Evolutionary conservation across 1,139 yeast genomes (phyloP).

Genomic region (Yamadazyma triangularis): DNA sequence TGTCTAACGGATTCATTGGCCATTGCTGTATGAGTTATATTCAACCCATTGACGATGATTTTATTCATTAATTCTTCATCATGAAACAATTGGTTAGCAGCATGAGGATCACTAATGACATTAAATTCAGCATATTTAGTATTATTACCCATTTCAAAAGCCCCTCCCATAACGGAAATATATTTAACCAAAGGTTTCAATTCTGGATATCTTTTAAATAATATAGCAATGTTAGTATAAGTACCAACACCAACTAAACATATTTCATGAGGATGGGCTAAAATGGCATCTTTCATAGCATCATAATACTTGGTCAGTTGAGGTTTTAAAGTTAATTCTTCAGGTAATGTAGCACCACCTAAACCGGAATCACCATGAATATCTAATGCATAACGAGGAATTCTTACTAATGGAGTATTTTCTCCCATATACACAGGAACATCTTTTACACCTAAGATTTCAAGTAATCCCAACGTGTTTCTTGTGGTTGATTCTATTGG

Average conservation of each 20-base stretch:
- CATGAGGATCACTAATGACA: slow-evolving; percentile 70
- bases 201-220: slow-evolving; percentile 52
- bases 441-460: slow-evolving; percentile 45
- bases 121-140: slow-evolving; percentile 75
- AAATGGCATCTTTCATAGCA: slow-evolving; percentile 53
- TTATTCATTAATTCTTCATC: slow-evolving; percentile 44
- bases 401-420: slow-evolving; percentile 48
- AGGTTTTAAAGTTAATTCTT: slow-evolving; percentile 29
- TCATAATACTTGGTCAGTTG: slow-evolving; percentile 40
- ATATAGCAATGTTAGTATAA: slow-evolving; percentile 59
- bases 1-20: slow-evolving; percentile 47
- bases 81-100: slow-evolving; percentile 54
- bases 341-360: slow-evolving; percentile 65
- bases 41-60: slow-evolving; percentile 58
- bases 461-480: slow-evolving; percentile 64
- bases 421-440: slow-evolving; percentile 69
- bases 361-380: slow-evolving; percentile 75
- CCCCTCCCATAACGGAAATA: slow-evolving; percentile 77
- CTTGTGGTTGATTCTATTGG: slow-evolving; percentile 62
- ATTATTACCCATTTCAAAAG: slow-evolving; percentile 42
- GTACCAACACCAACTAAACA: slow-evolving; percentile 70
- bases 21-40: slow-evolving; percentile 65
- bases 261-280: slow-evolving; percentile 38
- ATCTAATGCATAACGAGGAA: slow-evolving; percentile 50
- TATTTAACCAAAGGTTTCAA: slow-evolving; percentile 40